Base-by-base conservation (phyloP, 768 basidiomycete species). In the Hygrophoropsis aurantiaca region DNA sequence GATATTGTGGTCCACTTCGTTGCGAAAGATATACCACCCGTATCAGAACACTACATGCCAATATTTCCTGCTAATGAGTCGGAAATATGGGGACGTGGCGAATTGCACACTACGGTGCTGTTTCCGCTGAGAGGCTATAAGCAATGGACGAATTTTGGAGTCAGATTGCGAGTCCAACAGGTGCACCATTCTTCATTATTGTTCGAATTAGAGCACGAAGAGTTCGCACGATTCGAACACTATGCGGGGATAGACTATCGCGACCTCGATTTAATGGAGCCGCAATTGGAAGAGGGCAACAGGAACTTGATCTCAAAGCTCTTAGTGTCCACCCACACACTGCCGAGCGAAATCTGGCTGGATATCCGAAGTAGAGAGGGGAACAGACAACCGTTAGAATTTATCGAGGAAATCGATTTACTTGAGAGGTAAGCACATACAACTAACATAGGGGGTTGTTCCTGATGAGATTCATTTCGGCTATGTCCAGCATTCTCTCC, bases 121-220 rank as follows among this genome's bases (percentile, higher is more conserved):
- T 61, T 64, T 49, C 65, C 65, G 18, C 54, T 38, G 43, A 37
- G 38, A 8, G 54, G 56, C 49, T 23, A 33, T 24, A 21, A 46
- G 23, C 58, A 57, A 30, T 64, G 56, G 61, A 62, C 59, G 26
- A 53, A 59, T 23, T 52, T 53, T 24, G 62, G 64, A 10, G 50
- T 56, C 11, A 58, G 55, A 4, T 45, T 64, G 19, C 36, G 43
- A 11, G 49, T 62, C 11, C 18, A 37, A 15, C 41, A 16, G 25
- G 25, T 54, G 9, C 49, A 61, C 40, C 45, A 52, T 13, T 61
- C 62, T 0, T 33, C 51, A 21, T 52, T 65, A 13, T 13, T 27
- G 4, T 65, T 65, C 44, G 44, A 48, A 15, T 47, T 65, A 36
- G 36, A 42, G 11, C 52, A 60, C 19, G 58, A 58, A 40, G 55